Base-by-base conservation (phyloP, 129 eudicot genomes). In the Cynara cardunculus region DNA sequence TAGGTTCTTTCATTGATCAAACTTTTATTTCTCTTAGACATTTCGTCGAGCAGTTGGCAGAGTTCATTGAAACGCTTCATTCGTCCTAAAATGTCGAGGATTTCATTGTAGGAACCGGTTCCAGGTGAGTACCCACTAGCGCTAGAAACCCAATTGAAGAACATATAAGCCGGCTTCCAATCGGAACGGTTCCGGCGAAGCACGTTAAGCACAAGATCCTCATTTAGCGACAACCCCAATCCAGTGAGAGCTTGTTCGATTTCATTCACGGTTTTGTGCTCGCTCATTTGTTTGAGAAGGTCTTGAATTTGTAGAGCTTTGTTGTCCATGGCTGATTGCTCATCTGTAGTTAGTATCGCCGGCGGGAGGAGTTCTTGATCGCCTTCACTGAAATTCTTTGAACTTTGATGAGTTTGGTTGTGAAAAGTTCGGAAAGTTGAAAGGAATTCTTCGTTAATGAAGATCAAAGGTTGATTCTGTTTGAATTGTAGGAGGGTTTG, bases 41-140 rank as follows among this genome's bases (percentile, higher is more conserved):
- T 90, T 92, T 95, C 97, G 81, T 95, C 97, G 85, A 95, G 92
- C 97, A 95, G 80, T 74, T 89, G 88, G 73, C 1, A 0, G 4
- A 81, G 14, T 64, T 92, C 94, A 9, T 80, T 81, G 35, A 95
- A 95, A 19, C 89, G 83, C 73, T 79, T 90, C 86, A 79, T 82
- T 81, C 88, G 80, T 44, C 99, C 99, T 10, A 95, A 86, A 28
- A 88, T 88, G 62, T 89, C 94, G 3, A 92, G 88, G 71, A 88
- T 87, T 75, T 90, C 93, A 74, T 95, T 92, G 83, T 72, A 88
- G 56, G 76, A 84, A 19, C 81, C 82, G 2, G 92, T 75, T 24
- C 82, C 85, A 6, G 90, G 87, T 10, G 85, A 82, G 72, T 84
- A 82, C 71, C 88, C 96, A 32, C 81, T 73, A 64, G 80, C 25